Conservation (phyloP, 768 basidiomycete species). For the Kwoniella dejecticola region DNA sequence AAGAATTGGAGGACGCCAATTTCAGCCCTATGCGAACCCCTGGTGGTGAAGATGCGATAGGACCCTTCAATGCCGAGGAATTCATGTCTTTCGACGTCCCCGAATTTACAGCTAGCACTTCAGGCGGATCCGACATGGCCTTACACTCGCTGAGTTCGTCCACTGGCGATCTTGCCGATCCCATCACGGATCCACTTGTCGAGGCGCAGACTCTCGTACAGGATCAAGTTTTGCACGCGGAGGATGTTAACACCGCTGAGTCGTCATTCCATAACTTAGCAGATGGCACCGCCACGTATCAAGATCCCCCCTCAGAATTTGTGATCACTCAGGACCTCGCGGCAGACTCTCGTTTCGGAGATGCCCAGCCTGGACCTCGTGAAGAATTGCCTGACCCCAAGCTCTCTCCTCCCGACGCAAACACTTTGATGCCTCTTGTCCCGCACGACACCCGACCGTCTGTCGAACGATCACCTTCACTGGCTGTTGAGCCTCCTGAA, state of each 20-base stretch:
- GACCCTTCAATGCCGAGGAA: constrained; percentile 10
- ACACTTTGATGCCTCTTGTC: neutral
- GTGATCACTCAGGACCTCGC: too few species aligned
- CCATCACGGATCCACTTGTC: too few species aligned
- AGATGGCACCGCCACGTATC: too few species aligned
- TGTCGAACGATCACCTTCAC: constrained; percentile 19
- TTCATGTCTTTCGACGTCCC: constrained; percentile 9
- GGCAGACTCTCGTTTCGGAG: too few species aligned
- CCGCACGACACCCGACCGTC: constrained; percentile 8
- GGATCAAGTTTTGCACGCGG: too few species aligned
- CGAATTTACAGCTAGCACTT: neutral
- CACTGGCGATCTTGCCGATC: too few species aligned
- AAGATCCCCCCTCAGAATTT: too few species aligned
- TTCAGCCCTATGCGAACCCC: constrained; percentile 12
- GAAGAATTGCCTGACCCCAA: constrained; percentile 21
- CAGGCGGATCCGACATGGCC: too few species aligned
- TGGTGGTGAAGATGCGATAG: neutral
- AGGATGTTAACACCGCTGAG: too few species aligned
- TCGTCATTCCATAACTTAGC: too few species aligned
- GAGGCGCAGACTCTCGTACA: too few species aligned
- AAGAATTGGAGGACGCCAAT: constrained; percentile 11
- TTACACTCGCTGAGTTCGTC: too few species aligned
- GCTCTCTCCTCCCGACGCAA: constrained; percentile 14
- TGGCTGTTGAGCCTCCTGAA: constrained; percentile 18
- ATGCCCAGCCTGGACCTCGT: neutral